Percentiles rank a stretch among this genome's conserved stretches.
Conservation (phyloP, 116 monocot genomes). For the Trichopus zeylanicus region DNA sequence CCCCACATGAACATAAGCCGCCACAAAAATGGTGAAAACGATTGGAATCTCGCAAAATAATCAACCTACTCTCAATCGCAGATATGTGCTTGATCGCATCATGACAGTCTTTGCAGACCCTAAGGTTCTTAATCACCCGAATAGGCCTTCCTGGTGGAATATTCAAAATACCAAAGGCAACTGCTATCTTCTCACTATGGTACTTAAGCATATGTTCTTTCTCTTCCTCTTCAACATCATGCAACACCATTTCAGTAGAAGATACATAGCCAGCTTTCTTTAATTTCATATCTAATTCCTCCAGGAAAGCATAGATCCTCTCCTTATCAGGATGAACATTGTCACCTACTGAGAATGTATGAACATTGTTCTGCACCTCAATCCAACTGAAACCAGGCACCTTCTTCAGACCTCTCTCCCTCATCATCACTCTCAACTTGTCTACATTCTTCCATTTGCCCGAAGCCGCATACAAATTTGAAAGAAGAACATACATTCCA, state of each 20-base stretch:
- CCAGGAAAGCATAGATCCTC: conserved; percentile 52
- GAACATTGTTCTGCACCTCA: conserved; percentile 68
- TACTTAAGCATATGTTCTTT: conserved; percentile 79
- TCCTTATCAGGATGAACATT: conserved; percentile 56
- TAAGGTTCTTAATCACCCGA: conserved; percentile 75
- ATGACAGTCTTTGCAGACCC: conserved; percentile 78
- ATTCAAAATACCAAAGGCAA: conserved; percentile 67
- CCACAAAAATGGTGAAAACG: conserved; percentile 80
- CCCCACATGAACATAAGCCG: conserved; percentile 68
- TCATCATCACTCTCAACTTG: too few relatives aligned
- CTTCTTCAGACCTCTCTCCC: too few relatives aligned
- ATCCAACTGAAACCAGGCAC: conserved; percentile 93
- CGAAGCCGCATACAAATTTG: too few relatives aligned
- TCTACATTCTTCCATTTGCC: too few relatives aligned
- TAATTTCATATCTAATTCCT: conserved; percentile 49
- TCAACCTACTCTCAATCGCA: conserved; percentile 51
- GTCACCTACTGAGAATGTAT: conserved; percentile 77
- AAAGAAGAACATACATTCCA: too few relatives aligned
- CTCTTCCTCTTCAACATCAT: conserved; percentile 94
- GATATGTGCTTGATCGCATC: conserved; percentile 65
- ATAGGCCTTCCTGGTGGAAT: conserved; percentile 53
- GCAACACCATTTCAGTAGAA: conserved; percentile 58
- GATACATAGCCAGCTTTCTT: conserved; percentile 71
- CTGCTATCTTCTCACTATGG: conserved; percentile 81
- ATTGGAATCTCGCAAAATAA: conserved; percentile 79